Evolutionary conservation across 1,284 basidiomycete species (phyloP).

Genomic region (Cryptococcus sp.): DNA sequence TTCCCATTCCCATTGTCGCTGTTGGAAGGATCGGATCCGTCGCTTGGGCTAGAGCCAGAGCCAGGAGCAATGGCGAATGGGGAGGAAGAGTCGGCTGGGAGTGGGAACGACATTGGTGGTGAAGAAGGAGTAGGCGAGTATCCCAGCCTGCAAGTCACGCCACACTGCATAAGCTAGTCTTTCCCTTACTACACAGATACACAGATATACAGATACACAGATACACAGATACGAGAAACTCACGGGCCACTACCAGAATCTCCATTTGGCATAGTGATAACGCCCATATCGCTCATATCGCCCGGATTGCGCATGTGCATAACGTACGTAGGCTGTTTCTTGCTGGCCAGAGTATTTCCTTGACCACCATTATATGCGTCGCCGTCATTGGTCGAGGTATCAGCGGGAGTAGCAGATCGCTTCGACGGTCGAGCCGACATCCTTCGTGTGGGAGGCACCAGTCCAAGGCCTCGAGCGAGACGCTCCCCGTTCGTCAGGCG

Average conservation of each 20-base stretch:
- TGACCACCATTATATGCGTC: not conserved
- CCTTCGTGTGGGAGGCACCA: conserved; percentile 17
- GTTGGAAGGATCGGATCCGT: not conserved
- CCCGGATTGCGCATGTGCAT: conserved; percentile 20
- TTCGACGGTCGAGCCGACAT: conserved; percentile 1
- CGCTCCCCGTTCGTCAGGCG: conserved; percentile 15
- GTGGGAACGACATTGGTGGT: not conserved
- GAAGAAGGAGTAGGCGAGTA: not conserved
- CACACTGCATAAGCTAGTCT: too few species aligned
- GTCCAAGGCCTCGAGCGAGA: conserved; percentile 12
- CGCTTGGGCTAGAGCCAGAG: not conserved
- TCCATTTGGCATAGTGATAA: conserved; percentile 7
- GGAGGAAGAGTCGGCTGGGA: not conserved
- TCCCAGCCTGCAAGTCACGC: not conserved
- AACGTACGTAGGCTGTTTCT: conserved; percentile 5
- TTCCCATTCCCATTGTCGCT: not conserved
- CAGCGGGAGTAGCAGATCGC: not conserved
- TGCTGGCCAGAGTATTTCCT: not conserved
- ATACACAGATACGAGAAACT: not conserved
- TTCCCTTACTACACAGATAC: not conserved
- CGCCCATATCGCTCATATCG: conserved; percentile 17
- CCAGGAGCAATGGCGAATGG: not conserved
- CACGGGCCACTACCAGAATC: conserved; percentile 5
- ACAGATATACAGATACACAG: too few species aligned
- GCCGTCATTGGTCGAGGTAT: not conserved